These are phyloP conservation scores for Pseudopyricularia cyperi DNA, from an alignment of 2,329 filamentous ascomycete species.

Conservation along the genomic window DNA sequence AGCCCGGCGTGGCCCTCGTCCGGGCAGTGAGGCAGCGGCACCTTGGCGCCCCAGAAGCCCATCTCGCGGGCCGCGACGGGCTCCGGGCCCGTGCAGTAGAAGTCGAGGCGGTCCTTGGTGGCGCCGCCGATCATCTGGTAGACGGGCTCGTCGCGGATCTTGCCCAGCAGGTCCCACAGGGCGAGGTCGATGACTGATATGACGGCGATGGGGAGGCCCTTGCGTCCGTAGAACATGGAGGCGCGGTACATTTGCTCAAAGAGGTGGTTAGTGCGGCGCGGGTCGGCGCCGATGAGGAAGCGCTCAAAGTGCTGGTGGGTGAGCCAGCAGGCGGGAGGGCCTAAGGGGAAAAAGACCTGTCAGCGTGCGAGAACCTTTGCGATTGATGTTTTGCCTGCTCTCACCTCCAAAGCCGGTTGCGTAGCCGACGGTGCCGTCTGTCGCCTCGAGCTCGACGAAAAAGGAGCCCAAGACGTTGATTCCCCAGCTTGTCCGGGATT, in stretches of 20 bases:
- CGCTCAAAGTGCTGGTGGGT: constrained; percentile 87
- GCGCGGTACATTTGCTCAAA: constrained; percentile 96
- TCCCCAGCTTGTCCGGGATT: constrained; percentile 82
- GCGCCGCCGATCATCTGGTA: constrained; percentile 89
- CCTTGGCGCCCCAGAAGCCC: constrained; percentile 86
- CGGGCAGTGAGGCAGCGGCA: constrained; percentile 78
- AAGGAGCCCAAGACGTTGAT: constrained; percentile 94
- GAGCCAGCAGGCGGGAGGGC: constrained; percentile 87
- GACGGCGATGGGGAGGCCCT: constrained; percentile 77
- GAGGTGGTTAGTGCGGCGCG: constrained; percentile 77
- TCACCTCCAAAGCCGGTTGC: constrained; percentile 81
- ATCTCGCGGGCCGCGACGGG: constrained; percentile 67
- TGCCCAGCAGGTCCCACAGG: constrained; percentile 83
- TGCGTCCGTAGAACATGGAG: constrained; percentile 94
- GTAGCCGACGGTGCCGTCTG: constrained; percentile 85
- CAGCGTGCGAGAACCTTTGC: not conserved
- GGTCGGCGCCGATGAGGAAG: constrained; percentile 80
- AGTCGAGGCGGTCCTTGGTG: constrained; percentile 71
- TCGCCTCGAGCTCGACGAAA: constrained; percentile 77
- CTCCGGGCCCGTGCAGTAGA: constrained; percentile 90
- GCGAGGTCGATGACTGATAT: constrained; percentile 93
- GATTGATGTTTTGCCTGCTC: constrained; percentile 3
- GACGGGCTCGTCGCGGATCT: constrained; percentile 83
- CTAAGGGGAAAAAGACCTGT: constrained; percentile 18
- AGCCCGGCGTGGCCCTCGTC: constrained; percentile 74